Percentiles rank a stretch among this genome's conserved stretches.
Evolutionary conservation across 108 stramenopile species (phyloP).

Genomic region (Pseudonitzschia multiseries): DNA sequence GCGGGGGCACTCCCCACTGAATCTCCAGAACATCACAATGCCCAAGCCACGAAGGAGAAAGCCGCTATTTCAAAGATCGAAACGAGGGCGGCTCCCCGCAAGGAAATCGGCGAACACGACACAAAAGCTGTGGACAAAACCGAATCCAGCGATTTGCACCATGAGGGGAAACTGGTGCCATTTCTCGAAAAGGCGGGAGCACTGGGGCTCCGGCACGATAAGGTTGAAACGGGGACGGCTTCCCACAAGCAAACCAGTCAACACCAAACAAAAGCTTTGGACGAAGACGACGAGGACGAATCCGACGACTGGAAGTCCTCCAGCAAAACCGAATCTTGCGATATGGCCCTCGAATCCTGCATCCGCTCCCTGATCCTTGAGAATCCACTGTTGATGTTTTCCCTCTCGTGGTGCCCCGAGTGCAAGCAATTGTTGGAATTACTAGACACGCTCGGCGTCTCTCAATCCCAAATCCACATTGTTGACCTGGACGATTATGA

Average conservation of each 20-base stretch:
- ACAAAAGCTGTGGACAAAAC: too few species aligned
- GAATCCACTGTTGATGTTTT: constrained; percentile 77
- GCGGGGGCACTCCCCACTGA: constrained; percentile 15
- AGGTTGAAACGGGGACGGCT: neutral
- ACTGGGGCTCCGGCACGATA: too few species aligned
- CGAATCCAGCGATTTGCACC: too few species aligned
- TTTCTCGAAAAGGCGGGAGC: too few species aligned
- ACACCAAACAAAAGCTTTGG: neutral
- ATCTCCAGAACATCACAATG: neutral
- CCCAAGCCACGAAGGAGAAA: neutral
- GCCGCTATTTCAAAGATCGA: neutral
- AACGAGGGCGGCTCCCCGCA: neutral
- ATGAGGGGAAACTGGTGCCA: too few species aligned
- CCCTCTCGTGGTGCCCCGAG: constrained; percentile 71
- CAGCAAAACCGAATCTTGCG: constrained; percentile 33
- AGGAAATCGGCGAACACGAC: too few species aligned
- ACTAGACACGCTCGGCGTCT: constrained; percentile 32
- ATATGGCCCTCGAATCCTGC: constrained; percentile 48
- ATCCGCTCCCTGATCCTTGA: constrained; percentile 49
- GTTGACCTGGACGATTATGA: constrained; percentile 56
- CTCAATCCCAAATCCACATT: constrained; percentile 29
- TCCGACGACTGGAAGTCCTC: neutral
- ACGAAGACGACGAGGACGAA: neutral
- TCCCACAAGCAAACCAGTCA: too few species aligned
- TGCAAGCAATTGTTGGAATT: constrained; percentile 52